Evolutionary conservation across 345 rosid species (phyloP), one percentile per base, ranked within the genome.

Genomic region (Excoecaria cochinchinensis): DNA sequence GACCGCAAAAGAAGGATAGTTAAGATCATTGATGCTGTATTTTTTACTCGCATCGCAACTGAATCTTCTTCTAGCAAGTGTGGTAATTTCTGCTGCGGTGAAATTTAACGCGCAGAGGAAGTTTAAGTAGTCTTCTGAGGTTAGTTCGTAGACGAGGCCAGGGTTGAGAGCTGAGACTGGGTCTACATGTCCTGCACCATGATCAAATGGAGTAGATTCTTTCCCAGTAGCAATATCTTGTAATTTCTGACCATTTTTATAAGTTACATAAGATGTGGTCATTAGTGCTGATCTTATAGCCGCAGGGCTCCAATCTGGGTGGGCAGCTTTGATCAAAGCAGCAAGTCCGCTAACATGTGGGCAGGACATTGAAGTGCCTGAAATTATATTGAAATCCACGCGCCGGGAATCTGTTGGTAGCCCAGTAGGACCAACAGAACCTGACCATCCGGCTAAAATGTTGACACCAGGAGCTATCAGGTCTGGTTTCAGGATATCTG

Each of bases 341-440:
- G 83, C 70, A 5, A 80, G 70, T 12, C 83, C 83, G 19, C 79
- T 76, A 19, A 80, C 80, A 61, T 80, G 83, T 0, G 83, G 83
- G 60, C 83, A 80, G 4, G 83, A 80, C 83, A 80, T 80, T 12
- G 83, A 80, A 15, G 83, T 80, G 39, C 83, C 83, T 8, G 83
- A 80, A 21, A 80, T 80, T 4, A 80, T 53, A 53, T 80, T 80
- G 71, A 80, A 80, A 11, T 76, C 74, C 14, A 76, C 80, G 7
- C 80, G 83, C 71, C 83, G 55, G 17, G 46, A 5, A 51, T 80
- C 83, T 4, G 71, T 52, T 0, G 77, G 15, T 11, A 80, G 44
- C 22, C 83, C 83, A 0, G 83, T 80, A 0, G 83, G 83, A 50
- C 80, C 83, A 10, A 72, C 79, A 1, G 76, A 2, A 17, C 80